Evolutionary conservation across 768 basidiomycete genomes (phyloP).

Genomic region (Suillus clintonianus): DNA sequence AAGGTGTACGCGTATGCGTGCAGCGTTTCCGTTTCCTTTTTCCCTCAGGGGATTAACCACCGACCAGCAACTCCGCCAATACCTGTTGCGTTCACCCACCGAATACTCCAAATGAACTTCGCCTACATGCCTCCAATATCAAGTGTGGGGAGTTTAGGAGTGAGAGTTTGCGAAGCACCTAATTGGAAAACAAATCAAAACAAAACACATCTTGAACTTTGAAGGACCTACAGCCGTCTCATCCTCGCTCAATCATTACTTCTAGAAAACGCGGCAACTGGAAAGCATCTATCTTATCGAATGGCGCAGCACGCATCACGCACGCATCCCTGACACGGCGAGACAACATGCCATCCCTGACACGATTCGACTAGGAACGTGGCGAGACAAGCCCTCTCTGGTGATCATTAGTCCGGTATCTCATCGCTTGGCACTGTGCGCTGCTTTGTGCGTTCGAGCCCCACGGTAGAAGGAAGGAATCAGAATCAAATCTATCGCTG

Average conservation of each 20-base stretch:
- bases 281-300: slow-evolving; percentile 57
- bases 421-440: slow-evolving; percentile 60
- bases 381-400: slow-evolving; percentile 58
- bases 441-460: too few relatives aligned
- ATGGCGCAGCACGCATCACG: slow-evolving; percentile 65
- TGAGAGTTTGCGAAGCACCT: background rate
- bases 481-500: too few relatives aligned
- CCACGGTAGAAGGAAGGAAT: too few relatives aligned
- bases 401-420: slow-evolving; percentile 47
- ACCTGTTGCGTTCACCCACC: slow-evolving; percentile 73
- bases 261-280: slow-evolving; percentile 67
- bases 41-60: slow-evolving; percentile 53
- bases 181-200: slow-evolving; percentile 9
- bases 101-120: slow-evolving; percentile 64
- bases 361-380: slow-evolving; percentile 63
- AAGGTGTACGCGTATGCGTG: slow-evolving; percentile 61
- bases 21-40: slow-evolving; percentile 49
- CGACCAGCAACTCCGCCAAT: slow-evolving; percentile 41
- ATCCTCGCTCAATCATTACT: slow-evolving; percentile 72
- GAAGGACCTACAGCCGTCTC: too few relatives aligned
- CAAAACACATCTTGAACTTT: too few relatives aligned
- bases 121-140: slow-evolving; percentile 69
- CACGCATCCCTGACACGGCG: slow-evolving; percentile 62
- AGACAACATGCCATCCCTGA: slow-evolving; percentile 50
- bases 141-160: slow-evolving; percentile 43